Percentiles rank a stretch among this genome's conserved stretches.
Evolutionary conservation across 768 basidiomycete genomes (phyloP).

Genomic region (Tephrocybe rancida): DNA sequence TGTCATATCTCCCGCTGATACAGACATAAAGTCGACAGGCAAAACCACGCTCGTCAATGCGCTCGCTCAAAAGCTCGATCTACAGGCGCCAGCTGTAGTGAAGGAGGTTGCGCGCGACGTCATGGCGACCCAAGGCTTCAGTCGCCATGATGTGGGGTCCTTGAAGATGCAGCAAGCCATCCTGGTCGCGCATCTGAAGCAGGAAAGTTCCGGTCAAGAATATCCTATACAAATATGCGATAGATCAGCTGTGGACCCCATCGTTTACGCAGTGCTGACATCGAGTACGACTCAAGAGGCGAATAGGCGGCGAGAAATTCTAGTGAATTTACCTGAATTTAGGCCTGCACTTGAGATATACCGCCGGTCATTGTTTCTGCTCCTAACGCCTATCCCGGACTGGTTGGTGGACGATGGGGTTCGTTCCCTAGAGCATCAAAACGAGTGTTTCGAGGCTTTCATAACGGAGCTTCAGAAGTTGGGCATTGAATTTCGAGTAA

Average conservation of each 20-base stretch:
- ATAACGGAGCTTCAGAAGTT: constrained; percentile 40
- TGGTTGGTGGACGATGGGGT: constrained; percentile 70
- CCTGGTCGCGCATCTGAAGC: constrained; percentile 53
- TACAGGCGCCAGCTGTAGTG: constrained; percentile 44
- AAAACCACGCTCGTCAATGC: constrained; percentile 69
- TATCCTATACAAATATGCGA: constrained; percentile 52
- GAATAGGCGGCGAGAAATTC: constrained; percentile 28
- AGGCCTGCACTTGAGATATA: constrained; percentile 44
- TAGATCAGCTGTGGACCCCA: constrained; percentile 64
- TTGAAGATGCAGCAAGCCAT: constrained; percentile 68
- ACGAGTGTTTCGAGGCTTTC: constrained; percentile 39
- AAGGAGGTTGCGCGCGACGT: constrained; percentile 64
- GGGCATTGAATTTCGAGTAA: constrained; percentile 43
- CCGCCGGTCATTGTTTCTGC: constrained; percentile 48
- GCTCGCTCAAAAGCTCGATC: constrained; percentile 40
- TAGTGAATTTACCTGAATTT: constrained; percentile 42
- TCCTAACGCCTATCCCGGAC: constrained; percentile 55
- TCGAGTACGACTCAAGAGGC: constrained; percentile 39
- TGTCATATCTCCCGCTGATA: not conserved
- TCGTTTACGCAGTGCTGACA: constrained; percentile 61
- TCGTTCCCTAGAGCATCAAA: constrained; percentile 53
- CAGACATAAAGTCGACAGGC: constrained; percentile 52
- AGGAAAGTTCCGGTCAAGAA: constrained; percentile 35
- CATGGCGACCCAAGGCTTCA: constrained; percentile 55
- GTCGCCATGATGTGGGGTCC: constrained; percentile 47